phyloP scores from a whole-genome alignment of 225 moss, liverwort and hornwort species.

The Antitrichia curtipendula region DNA sequence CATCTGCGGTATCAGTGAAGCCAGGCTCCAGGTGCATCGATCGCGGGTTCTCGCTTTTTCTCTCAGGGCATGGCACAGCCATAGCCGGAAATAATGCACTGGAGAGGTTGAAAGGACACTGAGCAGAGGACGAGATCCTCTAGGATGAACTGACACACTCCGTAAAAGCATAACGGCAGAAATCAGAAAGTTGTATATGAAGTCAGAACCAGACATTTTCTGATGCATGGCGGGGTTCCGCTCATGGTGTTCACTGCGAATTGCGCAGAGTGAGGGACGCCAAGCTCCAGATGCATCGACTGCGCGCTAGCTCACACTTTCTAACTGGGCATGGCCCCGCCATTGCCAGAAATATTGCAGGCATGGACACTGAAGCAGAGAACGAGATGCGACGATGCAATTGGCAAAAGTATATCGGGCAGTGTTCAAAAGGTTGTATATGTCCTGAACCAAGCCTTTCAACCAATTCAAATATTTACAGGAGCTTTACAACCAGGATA shows the following conservation, averaged over 20 bases:
- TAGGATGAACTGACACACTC: not conserved
- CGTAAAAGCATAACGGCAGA: not conserved
- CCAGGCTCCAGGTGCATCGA: not conserved
- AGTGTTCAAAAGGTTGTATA: not conserved
- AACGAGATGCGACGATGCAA: not conserved
- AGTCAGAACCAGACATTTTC: not conserved
- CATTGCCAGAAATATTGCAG: not conserved
- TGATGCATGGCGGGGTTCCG: not conserved
- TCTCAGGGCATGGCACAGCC: not conserved
- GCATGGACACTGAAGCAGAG: not conserved
- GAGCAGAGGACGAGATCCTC: not conserved
- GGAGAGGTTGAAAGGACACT: not conserved
- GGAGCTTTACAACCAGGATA: not conserved
- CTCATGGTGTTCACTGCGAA: not conserved
- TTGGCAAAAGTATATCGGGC: not conserved
- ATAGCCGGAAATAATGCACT: not conserved
- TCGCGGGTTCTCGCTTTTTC: not conserved
- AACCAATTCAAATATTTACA: not conserved
- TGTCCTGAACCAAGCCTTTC: not conserved
- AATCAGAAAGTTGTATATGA: not conserved
- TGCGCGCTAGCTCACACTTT: not conserved
- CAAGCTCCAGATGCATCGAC: not conserved
- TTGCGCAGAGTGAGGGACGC: not conserved
- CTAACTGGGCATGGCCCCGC: not conserved
- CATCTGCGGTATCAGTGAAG: not conserved